Evolutionary conservation across 495 filamentous ascomycete species (phyloP), one percentile per base, ranked within the genome.

Genomic region (Barbatosphaeria neglecta): DNA sequence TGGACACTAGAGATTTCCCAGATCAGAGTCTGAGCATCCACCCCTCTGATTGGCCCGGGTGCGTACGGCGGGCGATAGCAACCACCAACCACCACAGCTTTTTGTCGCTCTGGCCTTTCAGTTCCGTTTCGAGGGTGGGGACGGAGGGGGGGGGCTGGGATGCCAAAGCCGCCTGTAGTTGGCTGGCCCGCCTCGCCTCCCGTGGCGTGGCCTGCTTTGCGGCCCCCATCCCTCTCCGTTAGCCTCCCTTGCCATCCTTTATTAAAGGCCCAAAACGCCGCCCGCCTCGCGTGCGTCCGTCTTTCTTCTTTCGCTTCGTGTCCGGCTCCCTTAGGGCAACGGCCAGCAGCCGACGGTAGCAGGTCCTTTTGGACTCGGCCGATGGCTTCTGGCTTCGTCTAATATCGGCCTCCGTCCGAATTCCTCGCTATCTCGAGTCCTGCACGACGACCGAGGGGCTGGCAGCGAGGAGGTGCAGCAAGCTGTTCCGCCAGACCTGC

Each of bases 1-100:
- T 51, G 55, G 44, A 55, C 50, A 54, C n/a, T 48, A 45, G 53
- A 52, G 50, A 56, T 51, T 46, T 50, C 51, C 52, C 54, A 50
- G 52, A 55, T 57, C 60, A 63, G 61, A 62, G 59, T 62, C 57
- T 61, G 60, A 61, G 59, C 59, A 58, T 54, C 31, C 46, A 48
- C 52, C 43, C 28, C 38, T 16, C 18, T 60, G 58, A 63, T 63
- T 65, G 60, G 62, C 43, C 39, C 27, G 48, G 37, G 37, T 16
- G 27, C 48, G 37, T 55, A 58, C 50, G 49, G 56, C 44, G 50
- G 60, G 46, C 47, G 37, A 48, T 10, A 50, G 19, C 18, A 44
- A 48, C 54, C 53, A 15, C 44, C 18, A 45, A 16, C 37, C 37
- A 48, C 51, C 53, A 40, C 50, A 38, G 44, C 35, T 49, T 41